A percentile compares a stretch with the other conserved stretches of the same genome.
Conservation (phyloP, 768 basidiomycete species). For the Lactifluus subvellereus region DNA sequence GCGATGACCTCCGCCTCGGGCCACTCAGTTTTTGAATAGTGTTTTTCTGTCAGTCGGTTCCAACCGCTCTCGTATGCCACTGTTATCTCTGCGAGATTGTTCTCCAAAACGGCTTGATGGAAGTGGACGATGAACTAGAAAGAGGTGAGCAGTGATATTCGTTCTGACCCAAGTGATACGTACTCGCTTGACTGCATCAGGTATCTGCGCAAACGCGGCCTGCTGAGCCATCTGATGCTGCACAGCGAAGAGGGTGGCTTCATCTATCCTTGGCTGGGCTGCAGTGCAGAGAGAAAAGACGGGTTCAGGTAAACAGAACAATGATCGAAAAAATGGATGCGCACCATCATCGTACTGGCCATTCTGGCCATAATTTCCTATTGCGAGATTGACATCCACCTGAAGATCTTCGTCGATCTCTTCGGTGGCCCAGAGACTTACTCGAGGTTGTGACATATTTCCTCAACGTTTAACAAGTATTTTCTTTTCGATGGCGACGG, state of each 20-base stretch:
- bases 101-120: constrained; percentile 86
- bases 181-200: constrained; percentile 85
- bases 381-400: constrained; percentile 62
- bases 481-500: too few relatives aligned
- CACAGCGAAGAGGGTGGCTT: constrained; percentile 60
- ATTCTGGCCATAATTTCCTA: constrained; percentile 64
- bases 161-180: constrained; percentile 27
- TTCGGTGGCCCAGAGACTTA: constrained; percentile 70
- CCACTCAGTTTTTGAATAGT: constrained; percentile 92
- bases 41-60: constrained; percentile 96
- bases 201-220: constrained; percentile 74
- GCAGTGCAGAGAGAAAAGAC: neutral
- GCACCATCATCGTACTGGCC: constrained; percentile 63
- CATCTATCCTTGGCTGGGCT: constrained; percentile 62
- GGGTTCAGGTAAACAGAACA: neutral
- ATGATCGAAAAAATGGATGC: neutral
- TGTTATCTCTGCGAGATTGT: constrained; percentile 87
- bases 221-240: constrained; percentile 85
- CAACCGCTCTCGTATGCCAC: constrained; percentile 94
- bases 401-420: constrained; percentile 73
- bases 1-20: constrained; percentile 95
- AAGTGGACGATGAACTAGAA: constrained; percentile 92
- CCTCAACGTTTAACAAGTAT: too few relatives aligned
- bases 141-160: neutral
- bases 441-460: constrained; percentile 59